phyloP scores from a whole-genome alignment of 75 land plant genomes.

The Selaginella tamariscina region DNA sequence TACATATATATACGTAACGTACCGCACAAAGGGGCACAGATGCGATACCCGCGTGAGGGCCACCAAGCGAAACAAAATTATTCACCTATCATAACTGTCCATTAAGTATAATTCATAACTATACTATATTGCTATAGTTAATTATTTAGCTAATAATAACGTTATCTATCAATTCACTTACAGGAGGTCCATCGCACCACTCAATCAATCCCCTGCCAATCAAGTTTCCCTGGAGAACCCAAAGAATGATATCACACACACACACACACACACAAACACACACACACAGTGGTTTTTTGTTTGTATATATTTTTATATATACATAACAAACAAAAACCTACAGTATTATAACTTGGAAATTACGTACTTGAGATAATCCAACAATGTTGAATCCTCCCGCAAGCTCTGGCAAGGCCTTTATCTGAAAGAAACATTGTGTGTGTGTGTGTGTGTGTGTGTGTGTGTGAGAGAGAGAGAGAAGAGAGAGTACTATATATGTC shows the following conservation, averaged over 20 bases:
- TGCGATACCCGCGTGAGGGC: slow-evolving; percentile 98
- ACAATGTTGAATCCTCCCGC: slow-evolving; percentile 75
- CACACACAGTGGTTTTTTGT: too few relatives aligned
- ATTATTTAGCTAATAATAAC: too few relatives aligned
- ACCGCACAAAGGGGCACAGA: slow-evolving; percentile 88
- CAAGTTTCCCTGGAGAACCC: slow-evolving; percentile 55
- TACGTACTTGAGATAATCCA: slow-evolving; percentile 75
- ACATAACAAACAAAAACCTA: too few relatives aligned
- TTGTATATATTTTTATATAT: too few relatives aligned
- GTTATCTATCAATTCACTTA: neutral
- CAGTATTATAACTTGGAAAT: neutral
- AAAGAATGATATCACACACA: too few relatives aligned
- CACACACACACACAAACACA: too few relatives aligned
- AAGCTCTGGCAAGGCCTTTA: slow-evolving; percentile 61
- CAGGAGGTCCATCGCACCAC: slow-evolving; percentile 51
- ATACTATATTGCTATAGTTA: neutral
- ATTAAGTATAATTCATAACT: neutral
- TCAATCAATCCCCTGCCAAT: slow-evolving; percentile 76
- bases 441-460: too few relatives aligned
- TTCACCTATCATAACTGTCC: slow-evolving; percentile 46
- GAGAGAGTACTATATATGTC: too few relatives aligned
- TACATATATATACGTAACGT: too few relatives aligned
- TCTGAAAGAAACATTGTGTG: slow-evolving; percentile 35
- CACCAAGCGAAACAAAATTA: slow-evolving; percentile 77
- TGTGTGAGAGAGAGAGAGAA: too few relatives aligned